A percentile compares a stretch with the other conserved stretches of the same genome.
These are phyloP conservation scores for Venturia carpophila DNA, from an alignment of 2,329 filamentous ascomycete genomes.

Conservation along the genomic window DNA sequence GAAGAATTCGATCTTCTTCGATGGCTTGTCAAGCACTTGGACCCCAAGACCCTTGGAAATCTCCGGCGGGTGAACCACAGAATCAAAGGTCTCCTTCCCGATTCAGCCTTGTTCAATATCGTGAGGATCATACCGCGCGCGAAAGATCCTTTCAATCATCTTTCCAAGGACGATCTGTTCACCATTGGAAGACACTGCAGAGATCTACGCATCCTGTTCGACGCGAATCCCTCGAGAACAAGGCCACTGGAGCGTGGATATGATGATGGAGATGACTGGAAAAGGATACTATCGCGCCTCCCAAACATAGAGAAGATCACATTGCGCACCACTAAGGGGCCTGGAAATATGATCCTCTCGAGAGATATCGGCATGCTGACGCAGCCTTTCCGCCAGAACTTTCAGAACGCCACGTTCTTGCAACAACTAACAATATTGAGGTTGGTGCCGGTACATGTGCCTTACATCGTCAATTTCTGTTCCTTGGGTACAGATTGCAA, in stretches of 20 bases:
- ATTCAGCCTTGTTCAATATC: neutral
- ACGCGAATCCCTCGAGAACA: neutral
- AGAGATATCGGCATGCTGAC: neutral
- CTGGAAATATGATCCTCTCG: neutral
- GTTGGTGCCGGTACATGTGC: neutral
- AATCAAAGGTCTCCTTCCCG: neutral
- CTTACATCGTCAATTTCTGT: constrained; percentile 6
- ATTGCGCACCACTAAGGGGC: constrained; percentile 1
- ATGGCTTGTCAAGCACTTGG: neutral
- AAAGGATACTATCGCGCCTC: neutral
- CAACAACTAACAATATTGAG: neutral
- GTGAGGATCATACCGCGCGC: neutral
- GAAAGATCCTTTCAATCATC: constrained; percentile 1
- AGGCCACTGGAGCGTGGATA: neutral
- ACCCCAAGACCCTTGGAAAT: neutral
- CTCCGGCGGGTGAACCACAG: neutral
- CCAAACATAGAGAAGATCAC: neutral
- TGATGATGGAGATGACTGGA: neutral
- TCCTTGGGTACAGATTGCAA: neutral
- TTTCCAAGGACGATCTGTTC: neutral
- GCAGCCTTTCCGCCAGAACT: neutral
- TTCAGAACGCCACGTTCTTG: neutral
- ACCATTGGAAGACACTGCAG: neutral
- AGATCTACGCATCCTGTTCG: neutral
- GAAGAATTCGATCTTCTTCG: neutral